Conservation (phyloP, 257 asterid species). For the Solanum habrochaites region DNA sequence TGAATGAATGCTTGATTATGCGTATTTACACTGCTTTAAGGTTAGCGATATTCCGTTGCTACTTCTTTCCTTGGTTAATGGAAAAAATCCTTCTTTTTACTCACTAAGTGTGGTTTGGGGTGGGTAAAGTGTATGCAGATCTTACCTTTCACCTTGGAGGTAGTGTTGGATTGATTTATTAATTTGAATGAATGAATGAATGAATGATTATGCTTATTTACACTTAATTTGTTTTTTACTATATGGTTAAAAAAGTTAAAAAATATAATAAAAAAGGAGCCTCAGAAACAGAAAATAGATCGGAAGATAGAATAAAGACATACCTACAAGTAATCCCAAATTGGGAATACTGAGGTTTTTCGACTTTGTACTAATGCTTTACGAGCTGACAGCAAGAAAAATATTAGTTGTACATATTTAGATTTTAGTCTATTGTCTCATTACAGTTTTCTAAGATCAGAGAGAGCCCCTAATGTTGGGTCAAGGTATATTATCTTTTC, state of each 20-base stretch:
- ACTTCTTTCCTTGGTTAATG: too few species aligned
- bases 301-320: neutral
- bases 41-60: neutral
- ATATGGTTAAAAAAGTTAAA: neutral
- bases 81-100: too few species aligned
- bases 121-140: too few species aligned
- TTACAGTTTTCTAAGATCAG: neutral
- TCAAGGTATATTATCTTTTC: neutral
- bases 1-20: neutral
- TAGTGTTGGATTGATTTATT: too few species aligned
- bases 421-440: neutral
- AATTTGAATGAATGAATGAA: too few species aligned
- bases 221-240: too few species aligned
- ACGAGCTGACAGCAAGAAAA: neutral
- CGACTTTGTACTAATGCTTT: neutral
- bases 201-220: too few species aligned
- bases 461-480: neutral
- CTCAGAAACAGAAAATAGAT: neutral
- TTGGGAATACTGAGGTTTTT: neutral
- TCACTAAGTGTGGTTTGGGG: too few species aligned
- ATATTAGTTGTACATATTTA: neutral
- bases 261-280: neutral
- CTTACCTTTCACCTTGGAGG: too few species aligned
- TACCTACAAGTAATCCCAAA: neutral
- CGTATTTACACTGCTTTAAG: neutral